Evolutionary conservation across 2,329 filamentous ascomycete genomes (phyloP).

Genomic region (Magnaporthiopsis poae): DNA sequence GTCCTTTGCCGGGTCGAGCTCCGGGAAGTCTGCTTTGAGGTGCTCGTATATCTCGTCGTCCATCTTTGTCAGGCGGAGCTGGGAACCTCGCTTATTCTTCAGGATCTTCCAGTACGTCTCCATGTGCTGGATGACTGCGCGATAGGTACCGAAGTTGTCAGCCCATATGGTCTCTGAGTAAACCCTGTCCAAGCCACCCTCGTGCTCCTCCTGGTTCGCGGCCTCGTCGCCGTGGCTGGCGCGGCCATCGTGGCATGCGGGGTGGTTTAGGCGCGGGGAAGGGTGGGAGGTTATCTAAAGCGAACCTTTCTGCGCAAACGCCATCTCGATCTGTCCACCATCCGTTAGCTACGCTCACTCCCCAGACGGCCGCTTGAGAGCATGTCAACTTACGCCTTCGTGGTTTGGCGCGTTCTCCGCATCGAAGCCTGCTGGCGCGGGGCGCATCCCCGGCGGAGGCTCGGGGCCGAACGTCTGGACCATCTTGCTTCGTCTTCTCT

Average conservation of each 20-base stretch:
- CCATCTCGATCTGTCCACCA: constrained; percentile 79
- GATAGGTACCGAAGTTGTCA: neutral
- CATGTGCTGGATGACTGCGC: constrained; percentile 77
- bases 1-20: constrained; percentile 72
- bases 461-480: constrained; percentile 19
- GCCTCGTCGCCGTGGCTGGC: neutral
- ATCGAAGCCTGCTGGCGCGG: constrained; percentile 46
- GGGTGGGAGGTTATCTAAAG: neutral
- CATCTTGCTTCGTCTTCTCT: constrained; percentile 13
- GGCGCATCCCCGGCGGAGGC: constrained; percentile 5
- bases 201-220: neutral
- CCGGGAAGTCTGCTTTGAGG: constrained; percentile 78
- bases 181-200: neutral
- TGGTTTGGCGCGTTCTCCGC: constrained; percentile 45
- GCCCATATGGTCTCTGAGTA: neutral
- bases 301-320: constrained; percentile 90
- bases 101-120: constrained; percentile 95
- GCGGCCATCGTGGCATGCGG: neutral
- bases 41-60: constrained; percentile 92
- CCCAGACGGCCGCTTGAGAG: neutral
- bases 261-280: neutral
- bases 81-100: constrained; percentile 79
- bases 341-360: neutral
- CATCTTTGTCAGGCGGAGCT: constrained; percentile 80
- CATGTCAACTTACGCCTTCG: constrained; percentile 40